phyloP scores from a whole-genome alignment of 345 rosid species.

The Noccaea bulbosa region DNA sequence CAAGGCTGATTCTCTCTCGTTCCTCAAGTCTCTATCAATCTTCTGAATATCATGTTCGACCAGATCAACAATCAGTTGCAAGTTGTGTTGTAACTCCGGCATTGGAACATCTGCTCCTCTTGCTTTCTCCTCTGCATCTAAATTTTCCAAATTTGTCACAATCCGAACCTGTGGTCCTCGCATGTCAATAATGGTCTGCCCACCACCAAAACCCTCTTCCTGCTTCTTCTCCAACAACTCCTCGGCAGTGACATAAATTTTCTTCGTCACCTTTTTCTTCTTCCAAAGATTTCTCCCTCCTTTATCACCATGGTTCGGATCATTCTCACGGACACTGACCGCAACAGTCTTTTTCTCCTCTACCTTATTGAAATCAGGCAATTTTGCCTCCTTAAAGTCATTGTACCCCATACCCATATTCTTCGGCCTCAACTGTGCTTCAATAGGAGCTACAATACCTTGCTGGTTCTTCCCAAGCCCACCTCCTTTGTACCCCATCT shows the following conservation, averaged over 20 bases:
- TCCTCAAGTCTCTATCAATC: conserved; percentile 80
- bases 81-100: conserved; percentile 92
- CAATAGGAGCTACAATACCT: conserved; percentile 85
- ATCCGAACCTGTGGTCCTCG: conserved; percentile 88
- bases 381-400: conserved; percentile 73
- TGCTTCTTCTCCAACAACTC: conserved; percentile 77
- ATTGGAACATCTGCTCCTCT: conserved; percentile 84
- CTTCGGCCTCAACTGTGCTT: conserved; percentile 89
- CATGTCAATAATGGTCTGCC: conserved; percentile 93
- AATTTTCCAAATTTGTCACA: conserved; percentile 83
- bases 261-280: conserved; percentile 57
- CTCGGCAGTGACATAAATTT: conserved; percentile 64
- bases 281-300: conserved; percentile 66
- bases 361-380: conserved; percentile 50
- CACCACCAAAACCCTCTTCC: conserved; percentile 75
- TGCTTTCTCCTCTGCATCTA: conserved; percentile 89
- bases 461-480: conserved; percentile 87
- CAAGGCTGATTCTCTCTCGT: conserved; percentile 80
- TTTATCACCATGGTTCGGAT: conserved; percentile 46
- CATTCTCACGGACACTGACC: conserved; percentile 30
- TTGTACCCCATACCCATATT: conserved; percentile 93
- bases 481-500: conserved; percentile 92
- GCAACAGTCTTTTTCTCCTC: conserved; percentile 64
- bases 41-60: conserved; percentile 88
- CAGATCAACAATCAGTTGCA: conserved; percentile 75